These are phyloP conservation scores for Microsporum canis DNA, from an alignment of 2,329 filamentous ascomycete genomes.

Conservation along the genomic window DNA sequence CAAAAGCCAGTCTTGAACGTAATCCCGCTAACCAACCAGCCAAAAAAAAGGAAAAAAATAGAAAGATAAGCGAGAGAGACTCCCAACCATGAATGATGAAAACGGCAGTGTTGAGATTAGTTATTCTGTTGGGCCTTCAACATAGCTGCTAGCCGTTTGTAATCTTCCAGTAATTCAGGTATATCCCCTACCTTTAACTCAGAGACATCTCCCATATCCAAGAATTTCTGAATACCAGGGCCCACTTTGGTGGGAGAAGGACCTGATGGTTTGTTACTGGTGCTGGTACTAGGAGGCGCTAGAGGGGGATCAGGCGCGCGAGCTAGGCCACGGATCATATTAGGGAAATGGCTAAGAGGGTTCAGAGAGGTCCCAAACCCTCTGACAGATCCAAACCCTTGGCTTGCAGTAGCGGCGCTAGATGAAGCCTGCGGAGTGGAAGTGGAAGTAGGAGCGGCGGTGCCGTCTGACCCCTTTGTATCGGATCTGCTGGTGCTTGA, in stretches of 20 bases:
- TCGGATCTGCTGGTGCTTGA: conserved; percentile 42
- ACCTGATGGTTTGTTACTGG: background rate
- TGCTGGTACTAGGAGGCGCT: conserved; percentile 9
- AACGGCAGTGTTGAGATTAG: background rate
- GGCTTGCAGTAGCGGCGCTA: conserved; percentile 31
- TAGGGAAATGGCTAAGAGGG: conserved; percentile 65
- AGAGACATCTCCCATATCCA: conserved; percentile 57
- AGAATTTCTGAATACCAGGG: conserved; percentile 60
- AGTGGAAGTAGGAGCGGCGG: conserved; percentile 13
- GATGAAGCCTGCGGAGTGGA: conserved; percentile 21
- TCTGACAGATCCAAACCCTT: conserved; percentile 69
- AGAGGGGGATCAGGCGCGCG: conserved; percentile 36
- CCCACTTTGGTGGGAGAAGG: conserved; percentile 21
- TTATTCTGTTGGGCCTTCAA: conserved; percentile 40
- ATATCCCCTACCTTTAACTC: conserved; percentile 66
- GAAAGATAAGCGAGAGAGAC: background rate
- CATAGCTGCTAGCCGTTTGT: conserved; percentile 56
- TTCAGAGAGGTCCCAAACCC: conserved; percentile 72
- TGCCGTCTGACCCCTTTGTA: conserved; percentile 25
- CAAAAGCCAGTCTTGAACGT: background rate
- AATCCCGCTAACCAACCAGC: background rate
- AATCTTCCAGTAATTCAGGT: conserved; percentile 59
- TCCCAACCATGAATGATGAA: background rate
- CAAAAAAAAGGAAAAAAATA: background rate
- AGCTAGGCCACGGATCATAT: conserved; percentile 69